Evolutionary conservation across 352 stramenopile species (phyloP).

Genomic region (Pythium guiyangense): DNA sequence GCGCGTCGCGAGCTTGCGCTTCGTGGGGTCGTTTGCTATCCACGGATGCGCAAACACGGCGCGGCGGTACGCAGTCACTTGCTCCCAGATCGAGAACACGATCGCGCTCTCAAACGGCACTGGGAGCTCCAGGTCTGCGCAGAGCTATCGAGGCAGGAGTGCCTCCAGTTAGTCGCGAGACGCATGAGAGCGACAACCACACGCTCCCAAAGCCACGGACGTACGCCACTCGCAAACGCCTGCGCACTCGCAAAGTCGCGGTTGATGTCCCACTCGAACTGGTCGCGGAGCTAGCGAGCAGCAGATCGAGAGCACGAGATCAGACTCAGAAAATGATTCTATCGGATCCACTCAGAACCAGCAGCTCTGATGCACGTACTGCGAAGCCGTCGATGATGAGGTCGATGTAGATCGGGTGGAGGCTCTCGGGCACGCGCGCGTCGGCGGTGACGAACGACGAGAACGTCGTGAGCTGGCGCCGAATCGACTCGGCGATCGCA

Average conservation of each 20-base stretch:
- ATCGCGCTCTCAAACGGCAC: conserved; percentile 52
- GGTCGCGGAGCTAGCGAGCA: conserved; percentile 49
- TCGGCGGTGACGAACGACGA: conserved; percentile 31
- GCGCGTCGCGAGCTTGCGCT: conserved; percentile 12
- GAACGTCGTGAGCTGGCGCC: conserved; percentile 62
- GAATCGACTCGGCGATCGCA: conserved; percentile 67
- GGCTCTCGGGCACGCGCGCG: conserved; percentile 13
- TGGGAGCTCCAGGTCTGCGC: conserved; percentile 53
- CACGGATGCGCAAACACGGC: conserved; percentile 43
- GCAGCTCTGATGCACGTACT: conserved; percentile 19
- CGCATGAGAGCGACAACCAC: not conserved
- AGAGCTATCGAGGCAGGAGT: conserved; percentile 21
- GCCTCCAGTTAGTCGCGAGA: not conserved
- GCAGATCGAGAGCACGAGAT: not conserved
- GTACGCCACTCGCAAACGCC: conserved; percentile 41
- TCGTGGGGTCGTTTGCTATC: conserved; percentile 46
- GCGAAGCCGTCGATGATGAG: conserved; percentile 61
- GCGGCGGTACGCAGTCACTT: conserved; percentile 61
- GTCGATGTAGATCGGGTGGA: conserved; percentile 71
- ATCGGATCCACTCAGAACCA: not conserved
- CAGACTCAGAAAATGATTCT: not conserved
- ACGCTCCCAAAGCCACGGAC: not conserved
- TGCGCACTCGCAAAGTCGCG: conserved; percentile 42
- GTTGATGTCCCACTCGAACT: conserved; percentile 79
- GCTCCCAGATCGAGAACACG: conserved; percentile 69